phyloP scores from a whole-genome alignment of 2,329 filamentous ascomycete genomes.

The Fusarium palustre region DNA sequence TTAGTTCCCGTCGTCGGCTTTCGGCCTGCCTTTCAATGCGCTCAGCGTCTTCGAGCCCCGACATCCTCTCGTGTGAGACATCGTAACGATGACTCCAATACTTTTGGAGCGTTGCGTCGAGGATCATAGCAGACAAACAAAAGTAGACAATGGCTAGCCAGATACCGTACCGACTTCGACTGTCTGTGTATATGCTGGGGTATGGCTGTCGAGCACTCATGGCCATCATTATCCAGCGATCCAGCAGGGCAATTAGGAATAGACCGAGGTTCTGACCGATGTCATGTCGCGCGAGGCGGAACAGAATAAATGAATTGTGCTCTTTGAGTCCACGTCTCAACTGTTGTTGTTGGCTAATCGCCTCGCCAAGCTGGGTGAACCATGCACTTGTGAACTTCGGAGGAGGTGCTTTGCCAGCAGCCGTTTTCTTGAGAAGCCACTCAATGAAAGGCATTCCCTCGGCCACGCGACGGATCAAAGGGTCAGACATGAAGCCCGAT shows the following conservation, averaged over 20 bases:
- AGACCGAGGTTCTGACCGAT: slow-evolving; percentile 36
- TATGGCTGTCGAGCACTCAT: slow-evolving; percentile 35
- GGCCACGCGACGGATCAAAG: slow-evolving; percentile 18
- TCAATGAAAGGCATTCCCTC: slow-evolving; percentile 32
- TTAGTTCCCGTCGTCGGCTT: background rate
- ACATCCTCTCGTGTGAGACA: slow-evolving; percentile 18
- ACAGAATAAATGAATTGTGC: slow-evolving; percentile 29
- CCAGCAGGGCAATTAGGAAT: slow-evolving; percentile 35
- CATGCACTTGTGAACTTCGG: slow-evolving; percentile 32
- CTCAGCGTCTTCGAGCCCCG: slow-evolving; percentile 1
- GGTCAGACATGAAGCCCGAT: slow-evolving; percentile 3
- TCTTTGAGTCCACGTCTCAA: slow-evolving; percentile 32
- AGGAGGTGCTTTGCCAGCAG: background rate
- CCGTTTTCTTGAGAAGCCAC: slow-evolving; percentile 34
- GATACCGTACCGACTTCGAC: slow-evolving; percentile 28
- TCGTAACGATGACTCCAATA: slow-evolving; percentile 27
- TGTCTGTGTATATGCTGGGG: slow-evolving; percentile 33
- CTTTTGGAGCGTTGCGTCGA: slow-evolving; percentile 31
- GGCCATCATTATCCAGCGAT: slow-evolving; percentile 39
- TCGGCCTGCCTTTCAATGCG: background rate
- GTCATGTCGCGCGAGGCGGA: slow-evolving; percentile 31
- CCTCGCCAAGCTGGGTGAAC: slow-evolving; percentile 33
- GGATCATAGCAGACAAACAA: slow-evolving; percentile 30
- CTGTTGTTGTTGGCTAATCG: slow-evolving; percentile 22
- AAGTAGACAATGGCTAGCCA: slow-evolving; percentile 38